phyloP scores from a whole-genome alignment of 2,329 filamentous ascomycete species.

The Exophiala mesophila region DNA sequence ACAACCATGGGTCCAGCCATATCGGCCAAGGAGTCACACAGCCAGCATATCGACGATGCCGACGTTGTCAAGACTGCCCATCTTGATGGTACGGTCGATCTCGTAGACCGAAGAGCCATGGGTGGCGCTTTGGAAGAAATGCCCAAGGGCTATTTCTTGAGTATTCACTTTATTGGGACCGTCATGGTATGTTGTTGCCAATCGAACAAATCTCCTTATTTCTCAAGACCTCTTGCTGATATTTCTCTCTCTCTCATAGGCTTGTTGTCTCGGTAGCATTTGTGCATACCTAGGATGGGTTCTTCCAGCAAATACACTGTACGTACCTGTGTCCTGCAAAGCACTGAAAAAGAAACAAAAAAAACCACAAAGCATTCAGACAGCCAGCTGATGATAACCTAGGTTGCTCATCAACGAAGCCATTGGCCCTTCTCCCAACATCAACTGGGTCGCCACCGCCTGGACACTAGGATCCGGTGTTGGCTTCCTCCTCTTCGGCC shows the following conservation, averaged over 20 bases:
- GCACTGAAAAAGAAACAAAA: too few relatives aligned
- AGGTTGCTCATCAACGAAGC: constrained; percentile 6
- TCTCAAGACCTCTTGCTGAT: too few relatives aligned
- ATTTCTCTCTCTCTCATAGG: background rate
- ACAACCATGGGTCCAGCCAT: too few relatives aligned
- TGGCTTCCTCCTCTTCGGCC: constrained; percentile 31
- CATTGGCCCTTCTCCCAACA: constrained; percentile 3
- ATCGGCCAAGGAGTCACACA: background rate
- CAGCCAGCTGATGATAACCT: background rate
- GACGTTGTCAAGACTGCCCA: background rate
- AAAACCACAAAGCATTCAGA: too few relatives aligned
- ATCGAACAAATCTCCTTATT: too few relatives aligned
- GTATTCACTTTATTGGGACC: background rate
- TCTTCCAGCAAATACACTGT: background rate
- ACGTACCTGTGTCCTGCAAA: too few relatives aligned
- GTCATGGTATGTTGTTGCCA: too few relatives aligned
- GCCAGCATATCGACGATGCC: background rate
- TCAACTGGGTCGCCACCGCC: constrained; percentile 8
- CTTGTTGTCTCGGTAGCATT: background rate
- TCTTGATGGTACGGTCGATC: constrained; percentile 2
- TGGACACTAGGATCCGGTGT: constrained; percentile 27
- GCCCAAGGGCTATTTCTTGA: background rate
- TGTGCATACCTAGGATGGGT: background rate
- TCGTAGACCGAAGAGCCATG: constrained; percentile 1
- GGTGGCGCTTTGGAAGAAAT: background rate